Evolutionary conservation across 1,284 basidiomycete genomes (phyloP).

Genomic region (Cryptococcus maquisensis): DNA sequence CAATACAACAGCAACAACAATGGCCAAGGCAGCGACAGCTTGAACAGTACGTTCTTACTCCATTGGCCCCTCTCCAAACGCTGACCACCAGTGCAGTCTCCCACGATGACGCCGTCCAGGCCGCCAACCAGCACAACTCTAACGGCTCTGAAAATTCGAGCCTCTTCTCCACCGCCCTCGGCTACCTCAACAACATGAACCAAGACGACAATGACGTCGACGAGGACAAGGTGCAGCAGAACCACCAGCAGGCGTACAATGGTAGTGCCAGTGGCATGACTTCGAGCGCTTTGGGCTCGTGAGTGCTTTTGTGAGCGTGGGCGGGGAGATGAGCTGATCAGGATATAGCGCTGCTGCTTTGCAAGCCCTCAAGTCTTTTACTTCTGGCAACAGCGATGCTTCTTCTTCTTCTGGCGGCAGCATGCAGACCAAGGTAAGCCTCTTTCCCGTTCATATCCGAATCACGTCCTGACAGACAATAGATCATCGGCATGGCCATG

Average conservation of each 20-base stretch:
- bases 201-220: conserved; percentile 51
- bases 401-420: conserved; percentile 47
- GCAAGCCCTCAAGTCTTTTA: conserved; percentile 60
- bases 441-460: neutral
- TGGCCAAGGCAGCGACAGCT: conserved; percentile 24
- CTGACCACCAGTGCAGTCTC: conserved; percentile 29
- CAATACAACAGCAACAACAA: conserved; percentile 41
- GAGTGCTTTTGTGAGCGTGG: conserved; percentile 6
- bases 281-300: conserved; percentile 58
- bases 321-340: neutral
- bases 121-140: conserved; percentile 39
- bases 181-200: conserved; percentile 28
- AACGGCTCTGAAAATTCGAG: conserved; percentile 38
- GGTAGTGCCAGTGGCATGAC: conserved; percentile 55
- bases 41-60: conserved; percentile 20
- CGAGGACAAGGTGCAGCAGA: conserved; percentile 59
- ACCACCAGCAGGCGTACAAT: conserved; percentile 55
- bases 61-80: neutral
- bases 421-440: conserved; percentile 37
- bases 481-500: conserved; percentile 79
- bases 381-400: conserved; percentile 50
- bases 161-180: conserved; percentile 31
- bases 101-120: conserved; percentile 32
- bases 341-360: conserved; percentile 63
- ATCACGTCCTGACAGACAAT: conserved; percentile 7